A percentile compares a stretch with the other conserved stretches of the same genome.
Conservation (phyloP, 768 basidiomycete species). For the Leccinum rimulosum region DNA sequence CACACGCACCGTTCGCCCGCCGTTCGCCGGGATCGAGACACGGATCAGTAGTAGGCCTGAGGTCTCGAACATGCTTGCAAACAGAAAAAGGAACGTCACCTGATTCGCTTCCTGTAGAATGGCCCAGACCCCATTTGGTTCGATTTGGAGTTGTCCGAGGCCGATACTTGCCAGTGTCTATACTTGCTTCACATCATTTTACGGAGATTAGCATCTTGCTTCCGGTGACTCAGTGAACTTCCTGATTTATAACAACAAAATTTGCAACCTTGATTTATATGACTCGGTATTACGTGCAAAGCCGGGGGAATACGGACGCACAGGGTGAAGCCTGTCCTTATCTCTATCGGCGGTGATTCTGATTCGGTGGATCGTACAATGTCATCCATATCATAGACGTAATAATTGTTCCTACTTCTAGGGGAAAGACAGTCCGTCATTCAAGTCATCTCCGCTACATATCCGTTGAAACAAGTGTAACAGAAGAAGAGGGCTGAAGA, state of each 20-base stretch:
- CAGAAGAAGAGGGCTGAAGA: neutral
- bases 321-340: neutral
- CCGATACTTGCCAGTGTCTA: neutral
- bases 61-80: neutral
- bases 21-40: neutral
- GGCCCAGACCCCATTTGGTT: neutral
- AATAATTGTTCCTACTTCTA: neutral
- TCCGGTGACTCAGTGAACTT: neutral
- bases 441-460: neutral
- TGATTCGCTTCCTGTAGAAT: slow-evolving; percentile 7
- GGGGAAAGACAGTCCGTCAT: neutral
- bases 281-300: neutral
- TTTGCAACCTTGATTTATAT: neutral
- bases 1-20: neutral
- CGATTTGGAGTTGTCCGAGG: neutral
- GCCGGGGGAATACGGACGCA: neutral
- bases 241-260: neutral
- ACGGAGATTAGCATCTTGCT: neutral
- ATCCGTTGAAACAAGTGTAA: neutral
- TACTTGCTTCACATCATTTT: neutral
- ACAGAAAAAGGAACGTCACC: slow-evolving; percentile 6
- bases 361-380: neutral
- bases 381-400: neutral
- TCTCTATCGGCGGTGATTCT: neutral
- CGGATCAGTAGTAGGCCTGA: neutral